Percentiles rank a stretch among this genome's conserved stretches.
Conservation (phyloP, 257 asterid species). For the Leonotis leonurus region DNA sequence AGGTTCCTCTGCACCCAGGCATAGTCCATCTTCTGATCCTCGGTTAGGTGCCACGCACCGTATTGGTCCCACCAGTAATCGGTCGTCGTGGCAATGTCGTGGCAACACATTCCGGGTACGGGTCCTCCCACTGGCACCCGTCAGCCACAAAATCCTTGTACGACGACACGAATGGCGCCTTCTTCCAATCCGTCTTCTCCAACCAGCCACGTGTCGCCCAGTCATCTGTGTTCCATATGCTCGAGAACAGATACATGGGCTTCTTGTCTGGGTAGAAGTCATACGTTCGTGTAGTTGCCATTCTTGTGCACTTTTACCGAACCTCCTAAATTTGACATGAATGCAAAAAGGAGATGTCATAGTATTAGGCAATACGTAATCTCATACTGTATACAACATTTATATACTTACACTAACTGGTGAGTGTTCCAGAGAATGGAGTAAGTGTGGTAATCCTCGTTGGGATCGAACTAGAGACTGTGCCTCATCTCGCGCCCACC, state of each 20-base stretch:
- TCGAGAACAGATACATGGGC: conserved; percentile 90
- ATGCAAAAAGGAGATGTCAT: too few relatives aligned
- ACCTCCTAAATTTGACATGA: too few relatives aligned
- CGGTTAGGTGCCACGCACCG: conserved; percentile 67
- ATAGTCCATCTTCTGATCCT: conserved; percentile 58
- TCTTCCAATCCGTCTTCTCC: conserved; percentile 90
- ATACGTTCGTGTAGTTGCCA: conserved; percentile 75
- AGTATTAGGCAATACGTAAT: too few relatives aligned
- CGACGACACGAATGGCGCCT: conserved; percentile 81
- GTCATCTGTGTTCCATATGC: conserved; percentile 97
- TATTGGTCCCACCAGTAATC: conserved; percentile 92
- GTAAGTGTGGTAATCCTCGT: conserved; percentile 67
- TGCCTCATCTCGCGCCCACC: conserved; percentile 91
- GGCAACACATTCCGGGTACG: conserved; percentile 78
- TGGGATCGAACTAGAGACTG: conserved; percentile 82
- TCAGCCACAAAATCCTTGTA: too few relatives aligned
- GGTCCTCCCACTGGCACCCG: conserved; percentile 86
- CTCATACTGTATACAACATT: too few relatives aligned
- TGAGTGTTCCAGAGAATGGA: conserved; percentile 82
- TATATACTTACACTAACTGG: conserved; percentile 78
- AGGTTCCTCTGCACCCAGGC: conserved; percentile 94
- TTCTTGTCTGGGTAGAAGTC: conserved; percentile 70
- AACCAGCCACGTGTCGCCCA: conserved; percentile 98
- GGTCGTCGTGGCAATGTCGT: conserved; percentile 75
- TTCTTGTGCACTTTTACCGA: conserved; percentile 59